Evolutionary conservation across 164 flowering plant species (phyloP), one percentile per base, ranked within the genome.

Genomic region (Santalum album): DNA sequence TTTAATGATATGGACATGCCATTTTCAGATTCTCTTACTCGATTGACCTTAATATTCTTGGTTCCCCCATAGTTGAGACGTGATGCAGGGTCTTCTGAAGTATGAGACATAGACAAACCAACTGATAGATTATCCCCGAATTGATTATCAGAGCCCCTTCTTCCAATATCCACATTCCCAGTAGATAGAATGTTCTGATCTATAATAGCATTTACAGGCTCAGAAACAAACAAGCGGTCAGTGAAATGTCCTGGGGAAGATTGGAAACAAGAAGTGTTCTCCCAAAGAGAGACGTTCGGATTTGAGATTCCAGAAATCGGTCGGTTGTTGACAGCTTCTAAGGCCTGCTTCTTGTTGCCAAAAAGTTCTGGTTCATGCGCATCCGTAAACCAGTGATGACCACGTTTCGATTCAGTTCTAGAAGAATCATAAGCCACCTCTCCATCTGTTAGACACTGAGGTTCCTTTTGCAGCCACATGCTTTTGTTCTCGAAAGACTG

Each of bases 31-130:
- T 67, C 72, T 43, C 58, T 58, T 12, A 75, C 82, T 61, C 73
- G 61, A 58, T 69, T 75, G 43, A 75, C 71, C 57, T 64, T 72
- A 19, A 72, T 76, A 53, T 80, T 80, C 54, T 78, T 60, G 39
- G 64, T 50, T 15, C 73, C 77, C 18, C 75, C 63, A 64, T 69
- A 65, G 62, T 58, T 69, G 9, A 70, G 48, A 36, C 64, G 53
- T 32, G 61, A 45, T 51, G 58, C 46, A 2, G 73, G 65, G 49
- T 75, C 70, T 48, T 65, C 75, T 6, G 56, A 29, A 6, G 65
- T 18, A 45, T 70, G 80, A 40, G 77, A 71, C 70, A 74, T 62
- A 12, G 81, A 68, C 66, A 74, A 58, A 51, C 65, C 67, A 35
- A 71, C 49, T 0, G 69, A 56, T 12, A 75, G 56, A 52, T 50